These are phyloP conservation scores for Ophiostoma sp. DNA, from an alignment of 2,329 filamentous ascomycete species.

Conservation along the genomic window DNA sequence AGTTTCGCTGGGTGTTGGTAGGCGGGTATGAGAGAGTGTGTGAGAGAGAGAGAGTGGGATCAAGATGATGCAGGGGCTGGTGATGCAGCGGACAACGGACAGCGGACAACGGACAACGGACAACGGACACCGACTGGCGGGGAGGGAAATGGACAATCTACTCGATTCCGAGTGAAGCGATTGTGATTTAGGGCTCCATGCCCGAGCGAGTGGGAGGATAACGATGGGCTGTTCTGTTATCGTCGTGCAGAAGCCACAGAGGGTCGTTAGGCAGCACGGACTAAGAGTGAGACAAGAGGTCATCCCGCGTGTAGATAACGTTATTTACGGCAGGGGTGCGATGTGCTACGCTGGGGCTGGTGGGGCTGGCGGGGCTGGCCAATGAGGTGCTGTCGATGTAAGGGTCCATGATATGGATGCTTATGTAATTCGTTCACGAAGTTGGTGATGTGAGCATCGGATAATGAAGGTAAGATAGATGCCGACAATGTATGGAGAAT, in stretches of 20 bases:
- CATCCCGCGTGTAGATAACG: slow-evolving; percentile 13
- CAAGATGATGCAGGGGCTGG: no score
- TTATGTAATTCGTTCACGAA: background rate
- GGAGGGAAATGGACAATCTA: background rate
- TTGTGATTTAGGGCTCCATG: background rate
- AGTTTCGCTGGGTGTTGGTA: no score
- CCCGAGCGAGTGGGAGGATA: background rate
- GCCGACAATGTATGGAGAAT: background rate
- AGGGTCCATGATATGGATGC: background rate
- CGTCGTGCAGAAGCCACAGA: background rate
- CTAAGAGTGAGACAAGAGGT: background rate
- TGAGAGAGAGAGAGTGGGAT: background rate
- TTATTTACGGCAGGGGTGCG: slow-evolving; percentile 14
- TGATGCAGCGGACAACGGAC: no score
- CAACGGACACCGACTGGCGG: background rate
- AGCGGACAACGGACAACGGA: background rate
- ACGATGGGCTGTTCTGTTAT: background rate
- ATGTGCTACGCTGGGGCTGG: background rate
- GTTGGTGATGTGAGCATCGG: no score
- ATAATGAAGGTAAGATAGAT: no score
- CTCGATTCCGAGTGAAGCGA: background rate
- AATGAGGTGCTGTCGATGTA: background rate
- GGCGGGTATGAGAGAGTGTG: background rate
- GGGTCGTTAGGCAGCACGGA: slow-evolving; percentile 3
- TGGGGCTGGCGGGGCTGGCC: no score